A percentile compares a stretch with the other conserved stretches of the same genome.
These are phyloP conservation scores for Aspergillus cristatus DNA, from an alignment of 495 filamentous ascomycete genomes.

Conservation along the genomic window DNA sequence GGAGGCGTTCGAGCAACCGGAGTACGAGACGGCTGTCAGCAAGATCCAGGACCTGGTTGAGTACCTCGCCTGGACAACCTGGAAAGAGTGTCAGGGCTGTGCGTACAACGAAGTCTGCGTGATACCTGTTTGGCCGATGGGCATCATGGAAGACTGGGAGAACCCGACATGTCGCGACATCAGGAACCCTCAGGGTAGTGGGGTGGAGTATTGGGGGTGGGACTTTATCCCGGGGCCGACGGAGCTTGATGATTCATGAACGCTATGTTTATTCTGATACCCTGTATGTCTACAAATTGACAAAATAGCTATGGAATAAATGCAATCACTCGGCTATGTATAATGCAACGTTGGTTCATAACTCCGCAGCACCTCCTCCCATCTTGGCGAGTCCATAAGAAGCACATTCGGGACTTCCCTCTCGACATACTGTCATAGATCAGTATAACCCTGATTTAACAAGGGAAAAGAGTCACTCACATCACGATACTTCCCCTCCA, in stretches of 20 bases:
- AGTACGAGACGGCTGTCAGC: constrained; percentile 14
- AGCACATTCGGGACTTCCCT: constrained; percentile 9
- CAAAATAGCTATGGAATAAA: too few relatives aligned
- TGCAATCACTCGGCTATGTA: not conserved
- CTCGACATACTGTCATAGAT: constrained; percentile 8
- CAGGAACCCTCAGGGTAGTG: constrained; percentile 13
- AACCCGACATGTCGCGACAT: constrained; percentile 39
- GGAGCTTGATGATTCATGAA: too few relatives aligned
- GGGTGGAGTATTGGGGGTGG: constrained; percentile 34
- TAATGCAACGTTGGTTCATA: not conserved
- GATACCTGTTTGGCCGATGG: constrained; percentile 59
- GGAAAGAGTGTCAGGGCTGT: constrained; percentile 52
- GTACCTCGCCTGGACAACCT: constrained; percentile 50
- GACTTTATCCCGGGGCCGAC: too few relatives aligned
- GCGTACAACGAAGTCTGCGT: constrained; percentile 51
- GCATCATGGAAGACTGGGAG: constrained; percentile 42
- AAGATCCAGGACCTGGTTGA: constrained; percentile 32
- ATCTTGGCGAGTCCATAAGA: not conserved
- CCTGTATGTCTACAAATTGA: too few relatives aligned
- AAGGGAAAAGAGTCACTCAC: constrained; percentile 6
- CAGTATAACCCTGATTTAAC: not conserved
- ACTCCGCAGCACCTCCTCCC: not conserved
- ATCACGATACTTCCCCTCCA: constrained; percentile 14
- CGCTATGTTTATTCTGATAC: too few relatives aligned
- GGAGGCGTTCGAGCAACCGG: constrained; percentile 20